Percentiles rank a stretch among this genome's conserved stretches.
Conservation (phyloP, 768 basidiomycete species). For the Lactarius vividus region DNA sequence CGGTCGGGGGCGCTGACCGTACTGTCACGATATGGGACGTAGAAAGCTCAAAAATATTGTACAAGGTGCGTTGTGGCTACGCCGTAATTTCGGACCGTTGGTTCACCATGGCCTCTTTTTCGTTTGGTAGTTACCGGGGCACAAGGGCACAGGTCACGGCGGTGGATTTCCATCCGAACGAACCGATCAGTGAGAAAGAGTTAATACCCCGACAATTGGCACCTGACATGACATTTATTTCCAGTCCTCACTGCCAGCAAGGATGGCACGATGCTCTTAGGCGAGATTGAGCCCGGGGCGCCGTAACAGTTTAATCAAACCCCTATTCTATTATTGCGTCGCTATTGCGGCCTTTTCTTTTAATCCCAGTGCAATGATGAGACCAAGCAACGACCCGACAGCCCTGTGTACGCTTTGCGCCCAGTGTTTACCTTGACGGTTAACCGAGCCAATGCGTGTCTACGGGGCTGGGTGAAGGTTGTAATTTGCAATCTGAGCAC, state of each 20-base stretch:
- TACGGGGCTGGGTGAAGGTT: conserved; percentile 26
- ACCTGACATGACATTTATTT: conserved; percentile 6
- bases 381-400: conserved; percentile 25
- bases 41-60: conserved; percentile 68
- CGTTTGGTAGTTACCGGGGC: conserved; percentile 73
- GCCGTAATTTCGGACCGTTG: conserved; percentile 9
- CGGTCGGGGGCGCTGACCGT: conserved; percentile 87
- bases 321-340: conserved; percentile 5
- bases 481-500: conserved; percentile 30
- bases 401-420: conserved; percentile 8
- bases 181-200: conserved; percentile 79
- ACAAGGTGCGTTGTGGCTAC: conserved; percentile 55
- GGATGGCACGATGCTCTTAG: conserved; percentile 88
- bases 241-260: conserved; percentile 90
- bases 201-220: background rate
- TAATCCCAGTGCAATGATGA: conserved; percentile 26
- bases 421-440: conserved; percentile 19
- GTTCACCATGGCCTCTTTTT: background rate
- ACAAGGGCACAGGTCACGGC: conserved; percentile 95
- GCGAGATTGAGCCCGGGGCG: conserved; percentile 74
- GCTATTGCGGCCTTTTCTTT: background rate
- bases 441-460: conserved; percentile 18
- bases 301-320: conserved; percentile 14
- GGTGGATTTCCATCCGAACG: conserved; percentile 96
- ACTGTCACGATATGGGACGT: conserved; percentile 88